A percentile compares a stretch with the other conserved stretches of the same genome.
Conservation (phyloP, 148 eudicot genomes). For the Polygonum aviculare region DNA sequence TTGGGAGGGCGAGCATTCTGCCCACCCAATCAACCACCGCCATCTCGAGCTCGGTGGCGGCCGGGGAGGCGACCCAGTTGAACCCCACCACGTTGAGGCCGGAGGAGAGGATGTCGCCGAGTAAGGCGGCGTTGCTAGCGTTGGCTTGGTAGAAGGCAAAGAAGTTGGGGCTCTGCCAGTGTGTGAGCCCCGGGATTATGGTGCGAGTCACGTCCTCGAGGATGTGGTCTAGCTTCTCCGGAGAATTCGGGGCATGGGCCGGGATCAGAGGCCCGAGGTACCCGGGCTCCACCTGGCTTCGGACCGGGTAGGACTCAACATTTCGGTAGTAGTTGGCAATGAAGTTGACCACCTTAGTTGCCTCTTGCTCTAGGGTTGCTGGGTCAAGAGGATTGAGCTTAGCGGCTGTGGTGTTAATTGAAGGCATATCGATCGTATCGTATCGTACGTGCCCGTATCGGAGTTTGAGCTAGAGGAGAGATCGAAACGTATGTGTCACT, state of each 20-base stretch:
- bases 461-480: no score
- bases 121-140: constrained; percentile 79
- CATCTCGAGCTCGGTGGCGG: constrained; percentile 92
- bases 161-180: constrained; percentile 91
- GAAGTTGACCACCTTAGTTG: constrained; percentile 69
- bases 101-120: constrained; percentile 92
- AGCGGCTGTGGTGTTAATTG: background rate
- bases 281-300: constrained; percentile 87
- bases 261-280: constrained; percentile 75
- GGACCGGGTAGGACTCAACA: constrained; percentile 74
- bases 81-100: constrained; percentile 89
- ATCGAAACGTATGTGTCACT: no score
- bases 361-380: background rate
- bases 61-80: constrained; percentile 96
- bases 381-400: background rate
- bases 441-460: background rate
- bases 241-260: constrained; percentile 56
- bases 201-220: constrained; percentile 69
- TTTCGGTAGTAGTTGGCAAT: constrained; percentile 84
- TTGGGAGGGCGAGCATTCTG: constrained; percentile 60
- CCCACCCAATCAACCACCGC: constrained; percentile 94
- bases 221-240: constrained; percentile 63
- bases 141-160: constrained; percentile 80
- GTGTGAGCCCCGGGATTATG: constrained; percentile 85
- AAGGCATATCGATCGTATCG: background rate